Base-by-base conservation (phyloP, 2,329 filamentous ascomycete genomes). In the Plenodomus tracheiphilus region DNA sequence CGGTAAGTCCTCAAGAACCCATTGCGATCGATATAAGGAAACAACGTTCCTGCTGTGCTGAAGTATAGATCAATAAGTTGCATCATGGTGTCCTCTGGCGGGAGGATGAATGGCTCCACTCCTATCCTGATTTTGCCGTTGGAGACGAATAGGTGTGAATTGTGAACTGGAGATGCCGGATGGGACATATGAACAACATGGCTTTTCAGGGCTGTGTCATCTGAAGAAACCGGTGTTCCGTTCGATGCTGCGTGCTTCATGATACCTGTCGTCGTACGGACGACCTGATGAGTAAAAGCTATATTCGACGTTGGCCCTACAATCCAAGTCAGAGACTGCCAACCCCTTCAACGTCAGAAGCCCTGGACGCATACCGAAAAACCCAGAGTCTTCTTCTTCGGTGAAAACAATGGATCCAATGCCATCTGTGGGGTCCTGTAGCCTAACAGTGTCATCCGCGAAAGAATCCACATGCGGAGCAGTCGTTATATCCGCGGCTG, bases 281-380 rank as follows among this genome's bases (percentile, higher is more conserved):
- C 68, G 18, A 77, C 68, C 28, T 72, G 66, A 4, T 71, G 63
- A 8, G 68, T 65, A 47, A 77, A 74, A 10, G 72, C 69, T 41
- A 76, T 75, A 53, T 77, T 77, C 1, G 74, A 76, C 6, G 74
- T 74, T 19, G 73, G 69, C 3, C 72, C 70, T 73, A 41, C 4
- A 22, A 18, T 13, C 43, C 20, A 36, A 39, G 34, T 39, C 17
- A 42, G 18, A 19, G 16, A 41, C 11, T 66, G 54, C 8, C 54
- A 44, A 10, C 22, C 22, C n/a, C n/a, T n/a, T 25, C 22, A 25
- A 25, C 10, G 10, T 10, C 22, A 10, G 22, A 10, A 25, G 22
- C 22, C 10, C 22, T 10, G 22, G 10, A 25, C 10, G 22, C 22
- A 41, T 69, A 65, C 72, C 74, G 41, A 73, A 72, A 43, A 69